phyloP scores from a whole-genome alignment of 202 grass and related monocot genomes.

The Sporobolus alterniflorus region DNA sequence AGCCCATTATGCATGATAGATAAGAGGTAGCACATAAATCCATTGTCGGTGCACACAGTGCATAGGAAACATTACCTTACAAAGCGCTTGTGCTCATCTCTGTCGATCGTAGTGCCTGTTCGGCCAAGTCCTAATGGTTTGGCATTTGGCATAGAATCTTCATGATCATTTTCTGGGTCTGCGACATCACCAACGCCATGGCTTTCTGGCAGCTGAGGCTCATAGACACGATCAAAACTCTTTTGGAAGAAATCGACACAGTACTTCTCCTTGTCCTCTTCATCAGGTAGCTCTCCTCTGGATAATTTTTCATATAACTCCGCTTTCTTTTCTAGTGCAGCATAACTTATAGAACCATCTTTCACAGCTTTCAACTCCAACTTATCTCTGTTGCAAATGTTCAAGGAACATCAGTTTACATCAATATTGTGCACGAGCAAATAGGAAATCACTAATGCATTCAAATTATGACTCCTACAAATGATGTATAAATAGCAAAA shows the following conservation, averaged over 20 bases:
- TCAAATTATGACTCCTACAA: conserved; percentile 14
- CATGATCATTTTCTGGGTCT: conserved; percentile 55
- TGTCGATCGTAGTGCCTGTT: conserved; percentile 56
- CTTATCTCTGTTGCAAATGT: conserved; percentile 75
- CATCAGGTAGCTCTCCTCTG: conserved; percentile 79
- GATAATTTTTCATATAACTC: conserved; percentile 86
- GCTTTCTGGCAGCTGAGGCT: conserved; percentile 48
- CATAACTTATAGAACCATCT: conserved; percentile 80
- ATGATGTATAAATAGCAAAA: not conserved
- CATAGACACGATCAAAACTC: conserved; percentile 57
- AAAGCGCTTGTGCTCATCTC: conserved; percentile 90
- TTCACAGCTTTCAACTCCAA: conserved; percentile 90
- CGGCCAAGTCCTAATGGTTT: conserved; percentile 74
- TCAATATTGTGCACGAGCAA: not conserved
- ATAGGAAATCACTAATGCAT: not conserved
- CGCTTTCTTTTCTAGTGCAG: conserved; percentile 91
- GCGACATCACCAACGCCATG: conserved; percentile 11
- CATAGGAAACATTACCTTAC: conserved; percentile 70
- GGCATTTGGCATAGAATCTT: conserved; percentile 47
- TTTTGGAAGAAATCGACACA: conserved; percentile 99
- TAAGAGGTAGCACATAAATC: not conserved
- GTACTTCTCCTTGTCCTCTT: conserved; percentile 95
- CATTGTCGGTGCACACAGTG: not conserved
- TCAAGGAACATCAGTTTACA: conserved; percentile 27
- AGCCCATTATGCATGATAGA: not conserved